These are phyloP conservation scores for Colletotrichum sansevieriae DNA, from an alignment of 2,329 filamentous ascomycete species.

Conservation along the genomic window DNA sequence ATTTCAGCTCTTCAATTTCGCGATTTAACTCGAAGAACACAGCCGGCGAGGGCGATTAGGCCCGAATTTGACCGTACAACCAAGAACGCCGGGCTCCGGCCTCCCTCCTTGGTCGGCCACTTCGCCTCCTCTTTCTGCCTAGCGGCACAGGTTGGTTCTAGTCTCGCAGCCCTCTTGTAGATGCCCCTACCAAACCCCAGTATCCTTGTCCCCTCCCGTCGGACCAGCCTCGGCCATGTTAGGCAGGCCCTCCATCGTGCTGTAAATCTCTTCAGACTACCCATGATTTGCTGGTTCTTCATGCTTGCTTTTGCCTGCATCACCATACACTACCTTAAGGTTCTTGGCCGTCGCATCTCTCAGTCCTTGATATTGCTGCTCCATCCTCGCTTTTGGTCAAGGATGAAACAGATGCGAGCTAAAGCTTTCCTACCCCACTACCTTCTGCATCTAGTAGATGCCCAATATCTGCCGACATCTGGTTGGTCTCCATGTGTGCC, in stretches of 20 bases:
- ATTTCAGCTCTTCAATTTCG: slow-evolving; percentile 3
- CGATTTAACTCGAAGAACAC: background rate
- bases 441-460: slow-evolving; percentile 18
- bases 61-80: slow-evolving; percentile 5
- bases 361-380: slow-evolving; percentile 20
- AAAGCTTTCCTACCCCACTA: slow-evolving; percentile 20
- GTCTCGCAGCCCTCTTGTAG: slow-evolving; percentile 18
- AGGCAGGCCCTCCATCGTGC: slow-evolving; percentile 23
- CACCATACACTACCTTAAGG: slow-evolving; percentile 10
- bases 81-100: slow-evolving; percentile 1
- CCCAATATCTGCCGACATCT: slow-evolving; percentile 22
- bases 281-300: slow-evolving; percentile 22
- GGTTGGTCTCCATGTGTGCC: slow-evolving; percentile 3
- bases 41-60: slow-evolving; percentile 6
- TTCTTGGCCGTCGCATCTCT: slow-evolving; percentile 1
- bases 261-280: slow-evolving; percentile 22
- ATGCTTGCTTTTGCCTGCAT: slow-evolving; percentile 33
- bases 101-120: slow-evolving; percentile 4
- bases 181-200: slow-evolving; percentile 29
- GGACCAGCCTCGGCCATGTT: slow-evolving; percentile 30
- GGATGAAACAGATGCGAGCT: slow-evolving; percentile 28
- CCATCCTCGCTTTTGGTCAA: slow-evolving; percentile 11
- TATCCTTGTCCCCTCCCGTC: slow-evolving; percentile 33
- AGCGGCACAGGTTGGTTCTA: slow-evolving; percentile 15
- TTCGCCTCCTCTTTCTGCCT: slow-evolving; percentile 30